These are phyloP conservation scores for Rhizopogon sp. DNA, from an alignment of 768 basidiomycete genomes.

Conservation along the genomic window DNA sequence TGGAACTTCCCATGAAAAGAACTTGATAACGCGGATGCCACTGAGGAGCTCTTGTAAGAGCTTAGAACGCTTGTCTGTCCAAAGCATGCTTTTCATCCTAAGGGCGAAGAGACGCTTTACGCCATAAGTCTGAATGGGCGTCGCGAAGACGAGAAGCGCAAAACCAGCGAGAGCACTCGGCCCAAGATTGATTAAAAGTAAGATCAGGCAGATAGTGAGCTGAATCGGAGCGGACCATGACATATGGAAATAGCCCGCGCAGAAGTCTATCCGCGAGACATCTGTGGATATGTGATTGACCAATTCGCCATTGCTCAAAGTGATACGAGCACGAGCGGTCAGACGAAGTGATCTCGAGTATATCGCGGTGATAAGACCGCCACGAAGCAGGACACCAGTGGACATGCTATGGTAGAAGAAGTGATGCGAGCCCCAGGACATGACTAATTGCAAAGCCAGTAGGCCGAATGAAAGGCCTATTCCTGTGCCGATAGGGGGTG, in stretches of 20 bases:
- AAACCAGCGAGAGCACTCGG: constrained; percentile 51
- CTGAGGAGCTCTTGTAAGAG: constrained; percentile 84
- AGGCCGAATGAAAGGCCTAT: too few relatives aligned
- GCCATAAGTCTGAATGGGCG: constrained; percentile 65
- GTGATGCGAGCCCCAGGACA: too few relatives aligned
- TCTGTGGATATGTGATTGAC: constrained; percentile 94
- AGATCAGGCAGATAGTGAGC: constrained; percentile 67
- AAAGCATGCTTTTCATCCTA: constrained; percentile 72
- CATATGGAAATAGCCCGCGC: constrained; percentile 76
- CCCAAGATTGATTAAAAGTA: constrained; percentile 73
- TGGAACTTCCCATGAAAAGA: constrained; percentile 84
- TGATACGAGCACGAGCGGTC: constrained; percentile 73
- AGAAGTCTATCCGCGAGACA: constrained; percentile 89
- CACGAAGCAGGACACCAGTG: constrained; percentile 76
- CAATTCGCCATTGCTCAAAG: constrained; percentile 81
- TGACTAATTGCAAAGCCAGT: too few relatives aligned
- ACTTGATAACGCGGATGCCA: constrained; percentile 91
- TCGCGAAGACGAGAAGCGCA: constrained; percentile 60
- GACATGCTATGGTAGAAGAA: constrained; percentile 63
- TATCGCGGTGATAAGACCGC: constrained; percentile 83
- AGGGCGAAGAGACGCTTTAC: constrained; percentile 62
- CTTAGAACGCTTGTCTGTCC: constrained; percentile 89
- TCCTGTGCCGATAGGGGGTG: too few relatives aligned
- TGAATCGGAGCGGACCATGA: constrained; percentile 75
- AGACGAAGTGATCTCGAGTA: constrained; percentile 75